Conservation (phyloP, 2,329 filamentous ascomycete genomes). For the Nannizziopsis arthrosporioides region DNA sequence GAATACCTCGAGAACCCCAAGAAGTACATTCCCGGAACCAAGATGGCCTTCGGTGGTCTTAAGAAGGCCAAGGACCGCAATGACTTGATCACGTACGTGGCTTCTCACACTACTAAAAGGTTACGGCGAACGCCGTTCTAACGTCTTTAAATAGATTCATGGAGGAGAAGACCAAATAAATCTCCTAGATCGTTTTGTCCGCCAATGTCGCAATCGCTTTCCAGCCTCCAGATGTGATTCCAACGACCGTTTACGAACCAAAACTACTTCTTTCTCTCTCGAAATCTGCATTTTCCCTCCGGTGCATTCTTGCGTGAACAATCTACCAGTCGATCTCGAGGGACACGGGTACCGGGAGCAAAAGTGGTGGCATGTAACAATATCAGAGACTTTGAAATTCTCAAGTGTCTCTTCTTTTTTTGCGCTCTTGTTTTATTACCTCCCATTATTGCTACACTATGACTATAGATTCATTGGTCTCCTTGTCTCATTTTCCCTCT, state of each 20-base stretch:
- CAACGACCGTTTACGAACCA: conserved; percentile 2
- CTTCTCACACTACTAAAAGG: neutral
- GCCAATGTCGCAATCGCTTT: conserved; percentile 7
- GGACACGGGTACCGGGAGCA: conserved; percentile 1
- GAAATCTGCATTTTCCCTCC: conserved; percentile 1
- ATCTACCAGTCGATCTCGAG: conserved; percentile 1
- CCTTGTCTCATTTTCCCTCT: too few species aligned
- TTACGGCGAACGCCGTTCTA: neutral
- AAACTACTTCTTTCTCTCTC: neutral
- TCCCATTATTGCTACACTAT: conserved; percentile 1
- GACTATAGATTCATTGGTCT: neutral
- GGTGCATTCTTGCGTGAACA: conserved; percentile 2
- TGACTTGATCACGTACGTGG: conserved; percentile 86
- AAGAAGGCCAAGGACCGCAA: conserved; percentile 99
- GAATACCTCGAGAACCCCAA: conserved; percentile 99
- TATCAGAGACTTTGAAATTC: neutral
- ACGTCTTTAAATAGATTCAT: conserved; percentile 9
- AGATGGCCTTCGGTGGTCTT: conserved; percentile 99
- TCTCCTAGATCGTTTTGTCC: neutral
- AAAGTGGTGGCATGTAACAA: conserved; percentile 10
- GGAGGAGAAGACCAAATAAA: conserved; percentile 13
- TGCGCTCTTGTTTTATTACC: neutral
- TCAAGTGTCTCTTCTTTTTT: neutral
- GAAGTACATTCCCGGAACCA: conserved; percentile 99
- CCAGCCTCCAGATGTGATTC: conserved; percentile 5